These are phyloP conservation scores for Lyophyllum decastes DNA, from an alignment of 768 basidiomycete species.

Conservation along the genomic window DNA sequence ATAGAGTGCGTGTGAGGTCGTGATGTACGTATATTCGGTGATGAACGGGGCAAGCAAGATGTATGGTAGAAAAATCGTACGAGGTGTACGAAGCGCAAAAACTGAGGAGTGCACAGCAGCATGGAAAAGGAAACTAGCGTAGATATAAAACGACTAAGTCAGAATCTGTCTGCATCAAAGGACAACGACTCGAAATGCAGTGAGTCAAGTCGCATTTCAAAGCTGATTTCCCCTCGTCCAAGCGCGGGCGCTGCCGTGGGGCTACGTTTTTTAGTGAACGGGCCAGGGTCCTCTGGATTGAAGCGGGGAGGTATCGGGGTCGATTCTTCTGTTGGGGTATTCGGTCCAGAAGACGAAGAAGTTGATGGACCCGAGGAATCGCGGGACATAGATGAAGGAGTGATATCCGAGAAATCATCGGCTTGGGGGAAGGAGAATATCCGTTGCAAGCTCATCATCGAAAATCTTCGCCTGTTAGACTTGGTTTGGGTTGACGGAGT, in stretches of 20 bases:
- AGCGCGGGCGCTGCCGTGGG: neutral
- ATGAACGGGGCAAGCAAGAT: neutral
- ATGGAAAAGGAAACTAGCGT: neutral
- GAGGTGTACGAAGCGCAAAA: neutral
- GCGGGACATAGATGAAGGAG: constrained; percentile 25
- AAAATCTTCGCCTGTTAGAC: constrained; percentile 36
- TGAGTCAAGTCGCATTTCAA: constrained; percentile 73
- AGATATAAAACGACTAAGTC: constrained; percentile 9
- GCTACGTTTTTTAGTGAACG: neutral
- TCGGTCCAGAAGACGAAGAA: constrained; percentile 14
- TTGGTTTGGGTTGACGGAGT: constrained; percentile 30
- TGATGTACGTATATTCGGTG: neutral
- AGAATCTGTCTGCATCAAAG: constrained; percentile 64
- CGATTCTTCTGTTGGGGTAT: constrained; percentile 19
- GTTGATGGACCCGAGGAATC: constrained; percentile 25
- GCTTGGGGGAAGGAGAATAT: constrained; percentile 37
- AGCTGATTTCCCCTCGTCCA: constrained; percentile 40
- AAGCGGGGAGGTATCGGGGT: neutral
- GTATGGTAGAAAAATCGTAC: neutral
- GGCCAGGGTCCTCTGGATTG: neutral
- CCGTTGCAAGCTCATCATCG: constrained; percentile 37
- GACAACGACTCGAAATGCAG: constrained; percentile 73
- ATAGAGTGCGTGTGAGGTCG: neutral
- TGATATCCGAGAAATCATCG: constrained; percentile 11
- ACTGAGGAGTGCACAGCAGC: neutral